Evolutionary conservation across 805 yeast species (phyloP), one percentile per base, ranked within the genome.

Genomic region (Wickerhamomyces tratensis): DNA sequence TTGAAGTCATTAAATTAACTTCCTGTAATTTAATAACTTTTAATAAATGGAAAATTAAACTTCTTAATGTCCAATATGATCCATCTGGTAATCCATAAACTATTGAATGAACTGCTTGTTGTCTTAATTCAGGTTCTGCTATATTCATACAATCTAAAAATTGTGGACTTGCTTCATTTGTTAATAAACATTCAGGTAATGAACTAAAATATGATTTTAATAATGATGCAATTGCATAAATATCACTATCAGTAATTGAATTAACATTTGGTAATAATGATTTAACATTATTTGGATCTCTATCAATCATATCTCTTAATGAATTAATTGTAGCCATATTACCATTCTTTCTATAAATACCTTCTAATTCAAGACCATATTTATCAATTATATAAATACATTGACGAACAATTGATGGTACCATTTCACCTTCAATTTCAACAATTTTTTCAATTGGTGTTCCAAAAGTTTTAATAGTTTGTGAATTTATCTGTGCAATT

Each of bases 1-100:
- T 81, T 44, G 80, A 71, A 39, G 79, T 79, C 98, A 93, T 93
- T 57, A 93, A 73, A 58, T 88, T 87, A 33, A 63, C 51, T 20
- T 70, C 69, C 53, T 79, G 81, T 43, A 78, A 69, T 29, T 73
- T 72, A 35, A 82, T 77, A 12, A 93, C 80, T 43, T 82, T 75
- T 47, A 82, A 79, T 47, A 93, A 74, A 61, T 93, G 99, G 71
- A 91, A 86, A 2, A 89, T 67, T 49, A 93, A 65, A 33, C 86
- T 78, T 49, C 97, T 69, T 51, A 93, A 69, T 0, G 98, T 89
- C 70, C 95, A 89, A 60, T 93, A 93, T 44, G 91, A 87, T 1
- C 95, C 93, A 63, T 93, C 98, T 0, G 97, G 96, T 43, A 93
- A 71, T 50, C 85, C 84, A 65, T 83, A 93, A 38, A 93, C 86